A percentile compares a stretch with the other conserved stretches of the same genome.
Evolutionary conservation across 768 basidiomycete genomes (phyloP).

Genomic region (Exsudoporus frostii): DNA sequence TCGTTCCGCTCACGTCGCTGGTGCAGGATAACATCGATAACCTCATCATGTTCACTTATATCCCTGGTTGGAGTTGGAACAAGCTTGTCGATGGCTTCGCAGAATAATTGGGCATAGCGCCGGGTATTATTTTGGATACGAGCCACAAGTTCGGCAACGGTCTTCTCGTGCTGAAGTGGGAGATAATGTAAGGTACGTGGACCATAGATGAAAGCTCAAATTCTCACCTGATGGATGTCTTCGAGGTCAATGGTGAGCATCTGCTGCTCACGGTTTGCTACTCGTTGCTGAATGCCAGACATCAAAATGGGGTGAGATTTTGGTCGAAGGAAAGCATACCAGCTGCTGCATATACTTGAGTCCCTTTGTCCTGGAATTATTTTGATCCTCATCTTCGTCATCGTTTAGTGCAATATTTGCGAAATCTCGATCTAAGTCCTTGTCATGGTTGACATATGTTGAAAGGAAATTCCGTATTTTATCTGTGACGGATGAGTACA

Average conservation of each 20-base stretch:
- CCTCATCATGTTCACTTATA: constrained; percentile 88
- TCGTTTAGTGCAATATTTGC: constrained; percentile 70
- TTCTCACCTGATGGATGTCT: constrained; percentile 71
- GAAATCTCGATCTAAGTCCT: constrained; percentile 64
- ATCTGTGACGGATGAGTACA: constrained; percentile 38
- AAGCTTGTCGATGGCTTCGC: constrained; percentile 84
- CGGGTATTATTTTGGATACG: constrained; percentile 83
- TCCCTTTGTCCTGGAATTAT: constrained; percentile 36
- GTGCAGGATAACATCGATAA: constrained; percentile 94
- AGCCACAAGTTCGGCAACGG: constrained; percentile 67
- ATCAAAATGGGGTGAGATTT: constrained; percentile 20
- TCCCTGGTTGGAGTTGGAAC: constrained; percentile 89
- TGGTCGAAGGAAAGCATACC: constrained; percentile 44
- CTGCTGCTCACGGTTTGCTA: constrained; percentile 92
- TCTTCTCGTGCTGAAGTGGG: constrained; percentile 58
- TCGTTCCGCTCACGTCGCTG: constrained; percentile 89
- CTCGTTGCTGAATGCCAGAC: constrained; percentile 55
- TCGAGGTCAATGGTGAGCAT: constrained; percentile 87
- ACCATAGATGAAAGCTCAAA: neutral
- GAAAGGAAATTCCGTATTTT: constrained; percentile 70
- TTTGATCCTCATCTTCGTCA: constrained; percentile 36
- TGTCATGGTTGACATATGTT: constrained; percentile 59
- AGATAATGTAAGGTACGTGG: constrained; percentile 9
- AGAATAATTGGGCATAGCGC: constrained; percentile 87
- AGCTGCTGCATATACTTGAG: constrained; percentile 83